phyloP scores from a whole-genome alignment of 306 rosid genomes.

The Vigna trinervia region DNA sequence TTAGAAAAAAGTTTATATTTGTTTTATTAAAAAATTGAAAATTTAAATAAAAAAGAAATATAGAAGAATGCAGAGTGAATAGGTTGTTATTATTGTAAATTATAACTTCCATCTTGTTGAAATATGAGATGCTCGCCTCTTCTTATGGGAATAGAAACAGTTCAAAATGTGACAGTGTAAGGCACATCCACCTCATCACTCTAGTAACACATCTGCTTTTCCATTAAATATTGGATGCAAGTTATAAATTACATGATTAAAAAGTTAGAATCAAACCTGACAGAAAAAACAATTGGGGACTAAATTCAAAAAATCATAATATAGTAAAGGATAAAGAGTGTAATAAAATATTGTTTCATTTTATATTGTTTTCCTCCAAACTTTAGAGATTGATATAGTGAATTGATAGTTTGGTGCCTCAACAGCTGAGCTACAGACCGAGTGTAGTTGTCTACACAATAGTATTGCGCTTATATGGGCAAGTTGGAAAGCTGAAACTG shows the following conservation, averaged over 20 bases:
- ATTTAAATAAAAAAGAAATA: too few relatives aligned
- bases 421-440: conserved; percentile 87
- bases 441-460: conserved; percentile 89
- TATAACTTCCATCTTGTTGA: too few relatives aligned
- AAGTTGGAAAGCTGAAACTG: conserved; percentile 82
- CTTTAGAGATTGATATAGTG: conserved; percentile 50
- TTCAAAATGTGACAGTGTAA: too few relatives aligned
- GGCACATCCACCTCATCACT: neutral
- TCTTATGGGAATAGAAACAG: too few relatives aligned
- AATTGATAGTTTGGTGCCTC: conserved; percentile 67
- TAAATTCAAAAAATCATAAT: neutral
- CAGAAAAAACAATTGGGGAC: neutral
- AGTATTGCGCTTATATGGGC: conserved; percentile 81
- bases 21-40: too few relatives aligned
- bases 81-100: too few relatives aligned
- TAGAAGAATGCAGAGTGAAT: too few relatives aligned
- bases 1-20: too few relatives aligned
- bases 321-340: neutral
- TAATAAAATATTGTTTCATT: conserved; percentile 4
- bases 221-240: neutral
- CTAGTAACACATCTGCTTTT: neutral
- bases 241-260: neutral
- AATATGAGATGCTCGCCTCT: too few relatives aligned
- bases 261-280: neutral
- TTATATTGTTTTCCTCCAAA: conserved; percentile 36